Conservation (phyloP, 306 rosid species). For the Cicer chorassanicum region DNA sequence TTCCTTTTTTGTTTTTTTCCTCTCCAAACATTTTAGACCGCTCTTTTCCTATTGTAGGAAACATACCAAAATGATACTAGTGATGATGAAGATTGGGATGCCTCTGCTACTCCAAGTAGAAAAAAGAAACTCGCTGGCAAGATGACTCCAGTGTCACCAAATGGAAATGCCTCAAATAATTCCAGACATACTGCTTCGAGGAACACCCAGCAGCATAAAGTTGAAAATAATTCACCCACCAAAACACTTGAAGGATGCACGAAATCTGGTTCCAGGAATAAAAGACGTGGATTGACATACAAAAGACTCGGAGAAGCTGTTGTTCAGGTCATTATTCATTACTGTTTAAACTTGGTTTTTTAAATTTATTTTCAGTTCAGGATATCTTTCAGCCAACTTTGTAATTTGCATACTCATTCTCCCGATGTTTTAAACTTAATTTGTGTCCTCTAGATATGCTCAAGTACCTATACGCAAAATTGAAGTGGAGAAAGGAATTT, state of each 20-base stretch:
- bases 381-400: constrained; percentile 30
- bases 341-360: constrained; percentile 35
- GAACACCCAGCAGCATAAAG: constrained; percentile 48
- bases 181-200: constrained; percentile 48
- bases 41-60: constrained; percentile 64
- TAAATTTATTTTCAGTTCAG: constrained; percentile 33
- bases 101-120: constrained; percentile 48
- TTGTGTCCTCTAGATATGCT: constrained; percentile 26
- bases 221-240: constrained; percentile 51
- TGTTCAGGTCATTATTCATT: constrained; percentile 68
- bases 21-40: constrained; percentile 40
- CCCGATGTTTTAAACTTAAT: neutral
- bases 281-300: constrained; percentile 49
- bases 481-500: neutral
- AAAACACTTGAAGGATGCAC: constrained; percentile 53
- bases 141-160: constrained; percentile 47
- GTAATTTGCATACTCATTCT: constrained; percentile 18
- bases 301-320: constrained; percentile 73
- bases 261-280: constrained; percentile 55
- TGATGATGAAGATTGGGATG: constrained; percentile 79
- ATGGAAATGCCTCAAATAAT: constrained; percentile 51
- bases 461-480: constrained; percentile 7
- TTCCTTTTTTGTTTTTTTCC: constrained; percentile 19
- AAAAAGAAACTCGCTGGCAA: constrained; percentile 44
- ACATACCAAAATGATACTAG: constrained; percentile 75